These are phyloP conservation scores for Penicillium paneum DNA, from an alignment of 2,329 filamentous ascomycete genomes.

Conservation along the genomic window DNA sequence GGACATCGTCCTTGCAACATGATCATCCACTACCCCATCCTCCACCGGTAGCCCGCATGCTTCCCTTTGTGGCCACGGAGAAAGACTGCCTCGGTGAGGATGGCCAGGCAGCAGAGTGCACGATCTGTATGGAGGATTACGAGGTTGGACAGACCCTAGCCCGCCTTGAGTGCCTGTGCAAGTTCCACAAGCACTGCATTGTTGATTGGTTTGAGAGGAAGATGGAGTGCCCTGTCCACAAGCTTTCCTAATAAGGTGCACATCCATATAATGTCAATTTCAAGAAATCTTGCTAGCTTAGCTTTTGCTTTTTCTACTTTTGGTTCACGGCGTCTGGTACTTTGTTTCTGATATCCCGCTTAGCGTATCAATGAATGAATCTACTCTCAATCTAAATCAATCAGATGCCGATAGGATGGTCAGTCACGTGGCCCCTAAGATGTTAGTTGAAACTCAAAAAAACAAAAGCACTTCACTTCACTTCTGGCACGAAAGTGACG, in stretches of 20 bases:
- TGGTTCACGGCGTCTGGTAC: slow-evolving; percentile 2
- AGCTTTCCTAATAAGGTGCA: slow-evolving; percentile 28
- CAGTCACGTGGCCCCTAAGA: slow-evolving; percentile 2
- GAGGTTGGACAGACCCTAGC: slow-evolving; percentile 58
- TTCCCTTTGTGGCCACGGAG: slow-evolving; percentile 57
- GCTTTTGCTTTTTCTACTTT: neutral
- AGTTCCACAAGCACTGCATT: slow-evolving; percentile 62
- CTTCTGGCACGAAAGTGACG: neutral
- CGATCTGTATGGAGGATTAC: slow-evolving; percentile 65
- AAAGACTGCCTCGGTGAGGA: slow-evolving; percentile 60
- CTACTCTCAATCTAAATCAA: neutral
- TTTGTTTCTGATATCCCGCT: slow-evolving; percentile 11
- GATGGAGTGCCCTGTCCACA: slow-evolving; percentile 61
- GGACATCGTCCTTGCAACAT: slow-evolving; percentile 16
- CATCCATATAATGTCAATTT: slow-evolving; percentile 1
- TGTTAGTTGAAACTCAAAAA: neutral
- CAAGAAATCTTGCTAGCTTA: slow-evolving; percentile 4
- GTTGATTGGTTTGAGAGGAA: slow-evolving; percentile 59
- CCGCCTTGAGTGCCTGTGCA: slow-evolving; percentile 61
- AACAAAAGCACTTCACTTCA: neutral
- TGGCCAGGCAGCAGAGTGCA: slow-evolving; percentile 55
- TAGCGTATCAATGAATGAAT: neutral
- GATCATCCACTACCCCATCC: slow-evolving; percentile 22
- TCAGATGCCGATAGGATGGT: neutral
- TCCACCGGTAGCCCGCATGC: slow-evolving; percentile 35